These are phyloP conservation scores for Kodamaea sp. DNA, from an alignment of 1,139 yeast genomes.

Conservation along the genomic window DNA sequence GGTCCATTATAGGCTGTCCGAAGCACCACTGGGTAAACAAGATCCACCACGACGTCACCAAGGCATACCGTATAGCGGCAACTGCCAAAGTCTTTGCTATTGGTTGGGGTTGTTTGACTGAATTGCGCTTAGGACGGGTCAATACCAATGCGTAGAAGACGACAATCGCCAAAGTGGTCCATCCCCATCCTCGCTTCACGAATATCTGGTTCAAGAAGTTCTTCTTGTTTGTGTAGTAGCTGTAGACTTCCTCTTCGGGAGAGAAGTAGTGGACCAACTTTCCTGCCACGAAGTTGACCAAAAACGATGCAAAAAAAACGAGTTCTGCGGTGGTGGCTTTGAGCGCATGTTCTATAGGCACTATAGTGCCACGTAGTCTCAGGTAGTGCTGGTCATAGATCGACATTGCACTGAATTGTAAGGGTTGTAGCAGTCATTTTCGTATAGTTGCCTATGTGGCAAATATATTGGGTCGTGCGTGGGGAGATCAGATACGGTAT, in stretches of 20 bases:
- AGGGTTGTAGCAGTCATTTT: too few relatives aligned
- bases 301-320: slow-evolving; percentile 29
- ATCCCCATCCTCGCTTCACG: slow-evolving; percentile 90
- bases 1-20: slow-evolving; percentile 89
- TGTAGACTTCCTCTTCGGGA: slow-evolving; percentile 41
- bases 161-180: slow-evolving; percentile 61
- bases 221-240: slow-evolving; percentile 61
- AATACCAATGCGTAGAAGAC: slow-evolving; percentile 26
- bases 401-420: slow-evolving; percentile 9
- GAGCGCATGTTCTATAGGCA: slow-evolving; percentile 9
- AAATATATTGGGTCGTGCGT: too few relatives aligned
- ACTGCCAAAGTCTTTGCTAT: slow-evolving; percentile 5
- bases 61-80: slow-evolving; percentile 40
- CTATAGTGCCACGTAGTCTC: slow-evolving; percentile 5
- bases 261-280: slow-evolving; percentile 36
- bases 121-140: neutral
- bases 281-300: slow-evolving; percentile 34
- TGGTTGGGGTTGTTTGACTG: neutral
- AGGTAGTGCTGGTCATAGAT: slow-evolving; percentile 24
- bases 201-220: slow-evolving; percentile 70
- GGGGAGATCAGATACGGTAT: neutral
- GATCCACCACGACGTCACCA: slow-evolving; percentile 77
- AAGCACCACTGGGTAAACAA: slow-evolving; percentile 88
- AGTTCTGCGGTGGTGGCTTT: slow-evolving; percentile 24
- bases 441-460: too few relatives aligned